These are phyloP conservation scores for Metroxylon sagu DNA, from an alignment of 176 grass and related monocot species.

Conservation along the genomic window DNA sequence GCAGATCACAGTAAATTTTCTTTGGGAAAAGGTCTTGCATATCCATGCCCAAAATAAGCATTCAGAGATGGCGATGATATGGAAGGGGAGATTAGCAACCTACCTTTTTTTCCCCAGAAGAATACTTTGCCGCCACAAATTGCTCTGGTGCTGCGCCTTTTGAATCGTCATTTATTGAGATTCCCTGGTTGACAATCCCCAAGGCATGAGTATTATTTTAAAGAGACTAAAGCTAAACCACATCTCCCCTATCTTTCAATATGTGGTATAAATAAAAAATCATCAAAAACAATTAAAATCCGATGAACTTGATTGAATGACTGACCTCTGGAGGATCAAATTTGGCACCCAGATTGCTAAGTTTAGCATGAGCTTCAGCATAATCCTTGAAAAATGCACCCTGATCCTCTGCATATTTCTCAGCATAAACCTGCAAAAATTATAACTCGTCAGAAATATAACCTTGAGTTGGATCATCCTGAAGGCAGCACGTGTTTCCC, in stretches of 20 bases:
- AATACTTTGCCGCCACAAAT: conserved; percentile 50
- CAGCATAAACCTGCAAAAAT: conserved; percentile 55
- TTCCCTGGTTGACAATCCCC: conserved; percentile 30
- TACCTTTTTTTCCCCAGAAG: conserved; percentile 37
- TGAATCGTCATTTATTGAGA: conserved; percentile 47
- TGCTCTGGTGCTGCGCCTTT: conserved; percentile 27
- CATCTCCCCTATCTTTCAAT: no score
- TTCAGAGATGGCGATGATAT: conserved; percentile 11
- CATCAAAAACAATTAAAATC: background rate
- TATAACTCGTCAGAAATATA: background rate
- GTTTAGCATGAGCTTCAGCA: conserved; percentile 83
- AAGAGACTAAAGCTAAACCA: no score
- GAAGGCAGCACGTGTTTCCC: conserved; percentile 15
- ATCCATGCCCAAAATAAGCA: background rate
- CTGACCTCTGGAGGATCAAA: conserved; percentile 70
- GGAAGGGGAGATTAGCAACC: background rate
- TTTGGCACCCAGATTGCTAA: conserved; percentile 75
- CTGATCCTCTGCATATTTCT: conserved; percentile 64
- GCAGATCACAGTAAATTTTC: conserved; percentile 10
- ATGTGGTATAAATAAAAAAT: no score
- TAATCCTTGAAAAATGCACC: conserved; percentile 90
- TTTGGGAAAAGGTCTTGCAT: background rate
- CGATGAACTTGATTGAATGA: background rate
- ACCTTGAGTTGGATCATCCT: background rate
- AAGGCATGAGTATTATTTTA: no score